Percentiles rank a stretch among this genome's conserved stretches.
phyloP scores from a whole-genome alignment of 2,329 filamentous ascomycete genomes.

The Trichothecium roseum region DNA sequence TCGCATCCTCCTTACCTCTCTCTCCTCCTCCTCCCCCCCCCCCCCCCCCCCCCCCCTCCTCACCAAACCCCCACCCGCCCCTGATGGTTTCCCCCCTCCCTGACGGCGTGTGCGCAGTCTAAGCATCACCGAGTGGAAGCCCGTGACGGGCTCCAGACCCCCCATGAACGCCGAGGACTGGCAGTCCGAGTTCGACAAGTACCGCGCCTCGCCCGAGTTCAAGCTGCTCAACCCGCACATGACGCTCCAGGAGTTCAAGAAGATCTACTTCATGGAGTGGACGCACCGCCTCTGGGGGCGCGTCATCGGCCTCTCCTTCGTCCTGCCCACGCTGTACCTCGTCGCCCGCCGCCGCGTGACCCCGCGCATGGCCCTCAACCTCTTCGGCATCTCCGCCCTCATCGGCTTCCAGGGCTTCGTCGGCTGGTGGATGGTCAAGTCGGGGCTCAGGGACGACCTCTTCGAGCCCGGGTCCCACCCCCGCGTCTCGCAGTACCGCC shows the following conservation, averaged over 20 bases:
- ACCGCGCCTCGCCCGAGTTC: conserved; percentile 87
- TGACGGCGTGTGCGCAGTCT: conserved; percentile 43
- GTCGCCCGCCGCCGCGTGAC: conserved; percentile 71
- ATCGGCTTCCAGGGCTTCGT: conserved; percentile 94
- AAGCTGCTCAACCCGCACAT: conserved; percentile 86
- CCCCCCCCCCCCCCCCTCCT: too few species aligned
- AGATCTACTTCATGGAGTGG: conserved; percentile 99
- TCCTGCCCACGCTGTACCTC: conserved; percentile 82
- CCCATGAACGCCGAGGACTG: conserved; percentile 72
- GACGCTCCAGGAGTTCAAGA: conserved; percentile 88
- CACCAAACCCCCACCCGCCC: too few species aligned
- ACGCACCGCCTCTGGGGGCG: conserved; percentile 89
- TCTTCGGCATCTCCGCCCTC: conserved; percentile 74
- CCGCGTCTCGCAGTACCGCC: conserved; percentile 85
- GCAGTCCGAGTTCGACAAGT: conserved; percentile 89
- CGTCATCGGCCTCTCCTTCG: conserved; percentile 80
- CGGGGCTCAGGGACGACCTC: conserved; percentile 87
- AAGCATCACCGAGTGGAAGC: conserved; percentile 98
- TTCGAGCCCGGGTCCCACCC: conserved; percentile 87
- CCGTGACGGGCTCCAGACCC: conserved; percentile 84
- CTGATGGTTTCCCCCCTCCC: too few species aligned
- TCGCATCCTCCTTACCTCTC: too few species aligned
- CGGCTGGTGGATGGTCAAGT: conserved; percentile 99
- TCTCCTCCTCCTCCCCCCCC: too few species aligned
- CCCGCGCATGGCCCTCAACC: conserved; percentile 61